A percentile compares a stretch with the other conserved stretches of the same genome.
phyloP scores from a whole-genome alignment of 2,329 filamentous ascomycete species.

The Lomentospora prolificans region DNA sequence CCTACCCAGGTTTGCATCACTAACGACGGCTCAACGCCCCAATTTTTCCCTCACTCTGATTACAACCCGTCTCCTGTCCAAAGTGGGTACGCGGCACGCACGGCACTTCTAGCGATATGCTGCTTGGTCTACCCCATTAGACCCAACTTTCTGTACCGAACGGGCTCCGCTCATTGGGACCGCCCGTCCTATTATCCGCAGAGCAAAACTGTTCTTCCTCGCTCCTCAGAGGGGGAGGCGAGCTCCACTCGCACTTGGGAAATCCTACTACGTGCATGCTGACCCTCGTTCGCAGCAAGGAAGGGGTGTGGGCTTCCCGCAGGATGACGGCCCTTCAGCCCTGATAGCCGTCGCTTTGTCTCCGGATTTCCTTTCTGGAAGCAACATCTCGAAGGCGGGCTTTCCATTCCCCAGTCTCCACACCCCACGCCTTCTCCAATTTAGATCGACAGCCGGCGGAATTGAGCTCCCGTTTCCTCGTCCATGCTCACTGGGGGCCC shows the following conservation, averaged over 20 bases:
- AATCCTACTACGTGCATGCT: neutral
- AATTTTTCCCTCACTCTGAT: neutral
- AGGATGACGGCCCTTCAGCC: conserved; percentile 2
- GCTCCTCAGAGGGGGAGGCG: neutral
- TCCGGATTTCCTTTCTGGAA: conserved; percentile 3
- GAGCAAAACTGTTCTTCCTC: neutral
- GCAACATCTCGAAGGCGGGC: neutral
- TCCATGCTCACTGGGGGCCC: neutral
- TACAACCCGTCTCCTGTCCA: neutral
- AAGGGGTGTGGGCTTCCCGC: neutral
- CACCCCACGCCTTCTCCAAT: neutral
- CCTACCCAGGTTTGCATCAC: neutral
- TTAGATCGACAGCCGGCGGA: neutral
- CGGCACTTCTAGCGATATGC: neutral
- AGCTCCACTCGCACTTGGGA: neutral
- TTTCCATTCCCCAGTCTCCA: neutral
- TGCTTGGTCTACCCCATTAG: neutral
- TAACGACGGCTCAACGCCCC: neutral
- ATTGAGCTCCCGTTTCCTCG: neutral
- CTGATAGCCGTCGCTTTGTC: neutral
- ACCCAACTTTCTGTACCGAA: conserved; percentile 1
- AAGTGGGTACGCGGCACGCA: conserved; percentile 1
- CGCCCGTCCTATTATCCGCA: conserved; percentile 2
- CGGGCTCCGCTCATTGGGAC: neutral
- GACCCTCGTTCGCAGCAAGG: neutral